A percentile compares a stretch with the other conserved stretches of the same genome.
Evolutionary conservation across 2,329 filamentous ascomycete species (phyloP).

Genomic region (Phyllosticta ampelicida): DNA sequence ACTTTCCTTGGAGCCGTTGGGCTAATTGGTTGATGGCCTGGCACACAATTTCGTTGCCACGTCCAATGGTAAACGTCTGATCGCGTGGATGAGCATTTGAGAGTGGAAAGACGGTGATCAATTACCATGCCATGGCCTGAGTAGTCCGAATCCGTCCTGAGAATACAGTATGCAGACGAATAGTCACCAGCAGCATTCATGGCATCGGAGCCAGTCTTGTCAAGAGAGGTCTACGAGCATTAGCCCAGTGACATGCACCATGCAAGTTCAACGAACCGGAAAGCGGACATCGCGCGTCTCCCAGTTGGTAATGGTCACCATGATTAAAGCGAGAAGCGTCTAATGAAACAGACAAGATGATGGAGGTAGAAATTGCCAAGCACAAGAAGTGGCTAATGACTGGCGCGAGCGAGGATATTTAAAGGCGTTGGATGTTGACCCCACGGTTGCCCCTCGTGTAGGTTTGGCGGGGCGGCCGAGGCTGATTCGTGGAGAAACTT

Average conservation of each 20-base stretch:
- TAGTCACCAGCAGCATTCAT: constrained; percentile 95
- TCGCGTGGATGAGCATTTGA: constrained; percentile 5
- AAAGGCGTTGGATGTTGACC: not conserved
- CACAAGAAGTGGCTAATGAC: not conserved
- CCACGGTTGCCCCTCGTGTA: constrained; percentile 7
- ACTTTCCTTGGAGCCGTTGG: constrained; percentile 60
- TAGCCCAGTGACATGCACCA: not conserved
- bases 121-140: constrained; percentile 68
- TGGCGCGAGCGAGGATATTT: constrained; percentile 3
- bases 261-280: constrained; percentile 26
- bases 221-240: constrained; percentile 60
- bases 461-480: constrained; percentile 1
- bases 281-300: constrained; percentile 41
- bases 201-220: constrained; percentile 92
- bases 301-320: constrained; percentile 37
- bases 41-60: constrained; percentile 88
- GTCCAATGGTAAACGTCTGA: constrained; percentile 68
- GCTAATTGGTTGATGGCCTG: constrained; percentile 69
- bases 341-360: not conserved
- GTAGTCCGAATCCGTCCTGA: constrained; percentile 64
- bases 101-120: not conserved
- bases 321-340: constrained; percentile 14
- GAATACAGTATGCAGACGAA: constrained; percentile 86
- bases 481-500: constrained; percentile 11
- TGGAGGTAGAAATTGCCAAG: not conserved